phyloP scores from a whole-genome alignment of 306 rosid species.

The Hylodesmum podocarpum region DNA sequence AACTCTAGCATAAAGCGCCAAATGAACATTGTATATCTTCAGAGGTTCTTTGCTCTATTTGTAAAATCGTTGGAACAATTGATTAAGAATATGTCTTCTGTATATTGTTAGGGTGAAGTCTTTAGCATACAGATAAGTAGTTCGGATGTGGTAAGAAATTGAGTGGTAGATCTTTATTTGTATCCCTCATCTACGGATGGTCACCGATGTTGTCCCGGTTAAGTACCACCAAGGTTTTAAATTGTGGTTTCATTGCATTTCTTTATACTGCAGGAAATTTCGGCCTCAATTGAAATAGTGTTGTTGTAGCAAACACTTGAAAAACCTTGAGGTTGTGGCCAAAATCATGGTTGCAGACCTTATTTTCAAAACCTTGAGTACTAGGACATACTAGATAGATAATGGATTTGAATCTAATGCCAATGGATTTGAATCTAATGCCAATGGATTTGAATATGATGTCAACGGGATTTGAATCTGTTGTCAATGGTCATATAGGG shows the following conservation, averaged over 20 bases:
- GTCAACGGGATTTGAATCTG: neutral
- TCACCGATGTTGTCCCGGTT: neutral
- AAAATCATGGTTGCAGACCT: too few relatives aligned
- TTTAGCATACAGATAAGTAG: neutral
- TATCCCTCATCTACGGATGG: neutral
- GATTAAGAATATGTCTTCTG: neutral
- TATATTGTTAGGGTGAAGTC: neutral
- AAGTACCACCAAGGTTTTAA: too few relatives aligned
- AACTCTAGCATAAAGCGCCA: neutral
- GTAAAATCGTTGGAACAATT: neutral
- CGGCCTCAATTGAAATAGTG: too few relatives aligned
- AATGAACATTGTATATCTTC: constrained; percentile 5
- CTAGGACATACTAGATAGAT: neutral
- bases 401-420: neutral
- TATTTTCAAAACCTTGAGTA: too few relatives aligned
- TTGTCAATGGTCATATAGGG: neutral
- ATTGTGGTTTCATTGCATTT: too few relatives aligned
- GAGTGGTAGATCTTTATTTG: constrained; percentile 7
- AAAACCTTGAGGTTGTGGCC: too few relatives aligned
- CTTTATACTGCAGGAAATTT: too few relatives aligned
- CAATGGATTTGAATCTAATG: neutral
- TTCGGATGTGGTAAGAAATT: constrained; percentile 13
- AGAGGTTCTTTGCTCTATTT: constrained; percentile 6
- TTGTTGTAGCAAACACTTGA: too few relatives aligned
- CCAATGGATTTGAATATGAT: neutral